Evolutionary conservation across 2,329 filamentous ascomycete genomes (phyloP), one percentile per base, ranked within the genome.

Genomic region (Tolypocladium pustulatum): DNA sequence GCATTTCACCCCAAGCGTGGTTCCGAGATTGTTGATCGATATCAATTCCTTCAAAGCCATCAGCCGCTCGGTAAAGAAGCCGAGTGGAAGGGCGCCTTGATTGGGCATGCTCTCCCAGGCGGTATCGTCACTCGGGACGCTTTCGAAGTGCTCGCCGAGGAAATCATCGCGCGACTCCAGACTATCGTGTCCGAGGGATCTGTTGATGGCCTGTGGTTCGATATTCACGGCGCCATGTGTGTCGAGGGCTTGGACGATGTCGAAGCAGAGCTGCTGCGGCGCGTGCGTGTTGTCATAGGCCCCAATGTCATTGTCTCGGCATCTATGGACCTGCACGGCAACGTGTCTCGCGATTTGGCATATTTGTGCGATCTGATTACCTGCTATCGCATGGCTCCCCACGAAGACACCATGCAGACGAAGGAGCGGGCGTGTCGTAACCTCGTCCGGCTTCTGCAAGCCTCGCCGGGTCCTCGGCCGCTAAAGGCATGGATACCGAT

Each of bases 211-310:
- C 64, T 82, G 9, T 82, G 79, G 79, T 79, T 80, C 58, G 79
- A 82, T 60, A 82, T 82, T 36, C 80, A 82, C 61, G 80, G 80
- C 17, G 80, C 80, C 4, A 82, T 82, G 79, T 78, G 75, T 52
- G 79, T 82, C 1, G 76, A 80, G 40, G 77, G 69, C 0, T 57
- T 81, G 6, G 73, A 78, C 41, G 80, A 82, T 62, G 68, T 66
- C 1, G 80, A 82, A 59, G 73, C 71, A 2, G 75, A 80, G 57
- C 73, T 82, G 34, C 68, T 82, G 25, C 65, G 66, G 15, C 75
- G 78, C 0, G 73, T 80, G 15, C 71, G 79, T 2, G 59, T 55
- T 0, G 74, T 80, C 3, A 72, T 81, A 25, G 79, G 80, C 0
- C 66, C 73, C 0, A 64, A 73, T 25, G 76, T 78, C 9, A 59